phyloP scores from a whole-genome alignment of 2,329 filamentous ascomycete species.

The Pseudogymnoascus verrucosus region DNA sequence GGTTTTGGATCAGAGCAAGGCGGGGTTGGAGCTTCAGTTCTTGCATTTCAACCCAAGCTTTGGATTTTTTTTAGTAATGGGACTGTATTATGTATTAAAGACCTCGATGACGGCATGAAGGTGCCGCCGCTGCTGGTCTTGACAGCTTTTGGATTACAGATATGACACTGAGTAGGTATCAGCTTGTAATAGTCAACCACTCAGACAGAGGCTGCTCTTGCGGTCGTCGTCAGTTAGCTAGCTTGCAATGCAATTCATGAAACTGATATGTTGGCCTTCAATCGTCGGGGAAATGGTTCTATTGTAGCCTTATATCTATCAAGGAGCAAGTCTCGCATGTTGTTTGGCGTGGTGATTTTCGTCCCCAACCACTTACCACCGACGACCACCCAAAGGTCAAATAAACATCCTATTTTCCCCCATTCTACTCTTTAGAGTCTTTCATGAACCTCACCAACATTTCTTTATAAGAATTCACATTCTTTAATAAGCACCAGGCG shows the following conservation, averaged over 20 bases:
- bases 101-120: neutral
- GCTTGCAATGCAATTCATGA: conserved; percentile 9
- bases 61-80: conserved; percentile 1
- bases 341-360: neutral
- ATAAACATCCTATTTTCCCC: neutral
- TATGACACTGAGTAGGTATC: conserved; percentile 7
- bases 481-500: neutral
- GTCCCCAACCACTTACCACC: neutral
- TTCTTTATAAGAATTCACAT: neutral
- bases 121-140: neutral
- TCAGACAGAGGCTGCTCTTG: conserved; percentile 5
- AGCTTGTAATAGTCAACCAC: neutral
- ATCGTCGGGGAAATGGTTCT: neutral
- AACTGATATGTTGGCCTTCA: neutral
- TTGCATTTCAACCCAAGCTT: conserved; percentile 1
- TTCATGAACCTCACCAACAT: neutral
- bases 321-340: neutral
- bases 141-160: conserved; percentile 4
- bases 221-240: neutral
- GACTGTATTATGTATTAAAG: conserved; percentile 5
- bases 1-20: conserved; percentile 8
- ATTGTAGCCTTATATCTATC: neutral
- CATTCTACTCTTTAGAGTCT: neutral
- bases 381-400: neutral
- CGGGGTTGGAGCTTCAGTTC: neutral